These are phyloP conservation scores for Kodamaea derodonti DNA, from an alignment of 1,139 yeast species.

Conservation along the genomic window DNA sequence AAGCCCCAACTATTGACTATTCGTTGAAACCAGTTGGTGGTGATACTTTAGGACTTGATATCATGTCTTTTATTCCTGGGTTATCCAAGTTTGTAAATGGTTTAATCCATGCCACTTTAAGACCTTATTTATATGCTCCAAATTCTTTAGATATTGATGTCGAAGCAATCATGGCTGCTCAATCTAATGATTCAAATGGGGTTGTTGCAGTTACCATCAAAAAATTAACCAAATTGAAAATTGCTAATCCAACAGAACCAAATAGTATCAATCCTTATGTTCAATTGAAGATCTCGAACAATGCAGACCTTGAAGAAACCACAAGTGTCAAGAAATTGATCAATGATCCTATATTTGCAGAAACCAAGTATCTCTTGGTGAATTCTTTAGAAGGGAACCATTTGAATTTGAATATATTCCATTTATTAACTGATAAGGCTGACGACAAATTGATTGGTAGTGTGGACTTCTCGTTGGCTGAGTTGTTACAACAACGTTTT, in stretches of 20 bases:
- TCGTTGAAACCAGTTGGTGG: slow-evolving; percentile 86
- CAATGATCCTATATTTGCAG: slow-evolving; percentile 61
- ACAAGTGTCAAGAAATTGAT: slow-evolving; percentile 57
- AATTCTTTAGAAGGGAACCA: slow-evolving; percentile 54
- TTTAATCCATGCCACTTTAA: slow-evolving; percentile 63
- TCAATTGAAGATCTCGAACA: slow-evolving; percentile 43
- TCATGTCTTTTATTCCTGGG: slow-evolving; percentile 81
- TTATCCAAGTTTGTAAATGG: slow-evolving; percentile 69
- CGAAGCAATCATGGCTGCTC: slow-evolving; percentile 62
- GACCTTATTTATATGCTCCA: slow-evolving; percentile 82
- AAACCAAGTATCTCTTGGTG: slow-evolving; percentile 57
- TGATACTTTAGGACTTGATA: slow-evolving; percentile 75
- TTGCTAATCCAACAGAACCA: slow-evolving; percentile 35
- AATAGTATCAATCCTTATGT: slow-evolving; percentile 60
- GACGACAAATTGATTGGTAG: slow-evolving; percentile 56
- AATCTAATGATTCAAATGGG: slow-evolving; percentile 64
- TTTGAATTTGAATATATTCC: slow-evolving; percentile 50
- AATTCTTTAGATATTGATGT: slow-evolving; percentile 72
- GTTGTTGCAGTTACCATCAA: slow-evolving; percentile 60
- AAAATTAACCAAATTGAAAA: slow-evolving; percentile 48
- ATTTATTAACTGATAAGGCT: slow-evolving; percentile 49
- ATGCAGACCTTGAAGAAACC: slow-evolving; percentile 40
- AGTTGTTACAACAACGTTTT: slow-evolving; percentile 52
- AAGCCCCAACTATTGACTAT: slow-evolving; percentile 74
- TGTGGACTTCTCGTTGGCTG: slow-evolving; percentile 52